Percentiles rank a stretch among this genome's conserved stretches.
phyloP scores from a whole-genome alignment of 1,284 basidiomycete species.

The Boletus albobrunnescens region DNA sequence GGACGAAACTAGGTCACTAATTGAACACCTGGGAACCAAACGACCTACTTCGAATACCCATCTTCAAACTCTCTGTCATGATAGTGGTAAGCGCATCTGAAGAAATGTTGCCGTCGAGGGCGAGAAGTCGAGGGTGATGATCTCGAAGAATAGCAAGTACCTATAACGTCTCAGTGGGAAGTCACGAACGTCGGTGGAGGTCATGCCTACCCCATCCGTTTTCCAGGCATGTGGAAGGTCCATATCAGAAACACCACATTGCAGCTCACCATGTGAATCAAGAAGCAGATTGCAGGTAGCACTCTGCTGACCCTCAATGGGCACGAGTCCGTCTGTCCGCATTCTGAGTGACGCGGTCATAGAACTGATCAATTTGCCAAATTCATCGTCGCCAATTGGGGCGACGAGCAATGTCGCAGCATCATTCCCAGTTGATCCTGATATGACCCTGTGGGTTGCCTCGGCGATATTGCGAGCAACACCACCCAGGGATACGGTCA shows the following conservation, averaged over 20 bases:
- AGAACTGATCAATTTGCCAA: slow-evolving; percentile 59
- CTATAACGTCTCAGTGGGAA: slow-evolving; percentile 5
- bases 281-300: slow-evolving; percentile 86
- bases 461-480: slow-evolving; percentile 94
- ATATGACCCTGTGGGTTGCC: slow-evolving; percentile 67
- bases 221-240: slow-evolving; percentile 58
- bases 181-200: not conserved
- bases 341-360: slow-evolving; percentile 65
- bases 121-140: slow-evolving; percentile 59
- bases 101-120: slow-evolving; percentile 80
- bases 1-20: slow-evolving; percentile 5
- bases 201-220: slow-evolving; percentile 42
- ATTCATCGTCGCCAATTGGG: slow-evolving; percentile 64
- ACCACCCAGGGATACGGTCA: slow-evolving; percentile 79
- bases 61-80: slow-evolving; percentile 45
- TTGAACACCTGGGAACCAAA: not conserved
- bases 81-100: slow-evolving; percentile 50
- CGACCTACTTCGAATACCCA: slow-evolving; percentile 51
- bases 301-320: slow-evolving; percentile 43
- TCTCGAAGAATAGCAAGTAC: slow-evolving; percentile 38
- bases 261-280: slow-evolving; percentile 67
- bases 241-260: slow-evolving; percentile 92
- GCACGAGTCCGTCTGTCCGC: slow-evolving; percentile 76
- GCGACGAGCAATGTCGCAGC: slow-evolving; percentile 52
- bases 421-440: slow-evolving; percentile 35